Evolutionary conservation across 495 filamentous ascomycete species (phyloP), one percentile per base, ranked within the genome.

Genomic region (Ramalina peruviana): DNA sequence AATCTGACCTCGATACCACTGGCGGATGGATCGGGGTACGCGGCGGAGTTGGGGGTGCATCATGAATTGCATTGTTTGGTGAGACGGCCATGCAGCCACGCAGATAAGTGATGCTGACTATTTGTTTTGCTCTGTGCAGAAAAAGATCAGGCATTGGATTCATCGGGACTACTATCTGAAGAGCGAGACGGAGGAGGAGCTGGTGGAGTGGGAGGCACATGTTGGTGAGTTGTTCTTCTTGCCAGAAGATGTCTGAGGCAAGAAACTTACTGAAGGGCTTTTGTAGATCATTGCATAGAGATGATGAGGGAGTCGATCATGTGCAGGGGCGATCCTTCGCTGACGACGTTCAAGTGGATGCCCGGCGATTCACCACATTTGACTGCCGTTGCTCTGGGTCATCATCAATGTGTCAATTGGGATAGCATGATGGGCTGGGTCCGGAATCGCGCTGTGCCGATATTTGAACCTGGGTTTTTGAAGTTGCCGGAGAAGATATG

Each of bases 21-120:
- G 19, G 40, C 50, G 1, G 40, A 36, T n/a, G 50, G 49, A 2
- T 12, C 17, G 13, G 51, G 40, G 11, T 27, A 19, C 25, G 25
- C 43, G 19, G 50, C 37, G 13, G 50, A 52, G 36, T 36, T 55
- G 27, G 50, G 50, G 16, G 53, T 55, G 33, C 41, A 20, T 50
- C 53, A 55, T 40, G 53, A 54, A 36, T 43, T 55, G 11, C 53
- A 55, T 43, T 55, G 53, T 41, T 17, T 55, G 30, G 30, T 33
- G 30, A 33, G 30, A 3, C 30, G 27, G 5, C 5, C 27, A 10
- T 30, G 27, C 27, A 6, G 27, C 5, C 27, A 30, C 5, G 27
- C 19, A 20, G 27, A 10, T 30, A 30, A 30, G 5, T 0, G 27
- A 30, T 33, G 30, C 9, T 33, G 30, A 10, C 12, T 1, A 33